phyloP scores from a whole-genome alignment of 805 yeast genomes.

The Ascoidea rubescens region DNA sequence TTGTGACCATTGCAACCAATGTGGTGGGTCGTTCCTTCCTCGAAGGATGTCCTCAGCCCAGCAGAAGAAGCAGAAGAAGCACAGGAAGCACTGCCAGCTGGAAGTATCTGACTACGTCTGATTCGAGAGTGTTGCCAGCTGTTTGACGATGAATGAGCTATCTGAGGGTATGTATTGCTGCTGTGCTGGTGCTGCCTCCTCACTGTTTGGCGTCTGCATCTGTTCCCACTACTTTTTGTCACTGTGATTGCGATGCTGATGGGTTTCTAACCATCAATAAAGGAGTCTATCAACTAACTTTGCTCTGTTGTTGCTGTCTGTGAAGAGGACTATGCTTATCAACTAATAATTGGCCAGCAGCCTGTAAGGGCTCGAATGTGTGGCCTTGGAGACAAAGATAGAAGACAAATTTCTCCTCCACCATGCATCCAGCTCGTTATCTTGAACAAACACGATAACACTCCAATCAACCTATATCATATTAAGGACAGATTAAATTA shows the following conservation, averaged over 20 bases:
- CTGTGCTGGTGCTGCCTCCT: no score
- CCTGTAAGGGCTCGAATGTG: slow-evolving; percentile 33
- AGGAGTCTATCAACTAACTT: no score
- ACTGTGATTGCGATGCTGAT: no score
- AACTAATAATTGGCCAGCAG: slow-evolving; percentile 23
- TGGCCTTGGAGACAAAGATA: slow-evolving; percentile 28
- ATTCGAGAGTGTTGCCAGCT: not conserved
- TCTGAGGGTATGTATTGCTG: not conserved
- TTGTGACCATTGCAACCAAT: not conserved
- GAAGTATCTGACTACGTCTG: not conserved
- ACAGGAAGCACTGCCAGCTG: not conserved
- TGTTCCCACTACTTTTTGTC: no score
- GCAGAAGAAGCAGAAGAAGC: not conserved
- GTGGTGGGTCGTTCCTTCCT: slow-evolving; percentile 3
- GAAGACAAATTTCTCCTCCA: slow-evolving; percentile 21
- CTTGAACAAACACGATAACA: slow-evolving; percentile 4
- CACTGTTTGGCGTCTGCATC: no score
- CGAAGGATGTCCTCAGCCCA: not conserved
- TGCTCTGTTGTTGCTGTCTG: no score
- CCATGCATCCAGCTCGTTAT: slow-evolving; percentile 17
- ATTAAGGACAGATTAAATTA: slow-evolving; percentile 4
- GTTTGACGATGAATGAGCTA: not conserved
- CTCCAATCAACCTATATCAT: no score
- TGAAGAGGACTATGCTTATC: not conserved
- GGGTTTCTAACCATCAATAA: no score